phyloP scores from a whole-genome alignment of 2,329 filamentous ascomycete species.

The Emmonsia crescens region DNA sequence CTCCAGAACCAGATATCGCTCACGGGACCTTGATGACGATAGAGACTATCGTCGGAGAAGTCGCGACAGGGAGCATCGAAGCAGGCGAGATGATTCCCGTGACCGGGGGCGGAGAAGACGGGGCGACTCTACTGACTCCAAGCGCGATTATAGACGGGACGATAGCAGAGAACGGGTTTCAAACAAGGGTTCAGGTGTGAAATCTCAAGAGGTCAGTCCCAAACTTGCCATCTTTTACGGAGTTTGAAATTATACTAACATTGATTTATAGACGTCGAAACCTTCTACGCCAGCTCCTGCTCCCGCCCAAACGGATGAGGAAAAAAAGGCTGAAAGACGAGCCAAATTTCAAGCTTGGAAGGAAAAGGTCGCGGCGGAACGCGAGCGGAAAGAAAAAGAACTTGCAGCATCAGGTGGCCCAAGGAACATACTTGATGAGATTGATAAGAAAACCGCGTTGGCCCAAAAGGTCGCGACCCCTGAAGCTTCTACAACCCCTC shows the following conservation, averaged over 20 bases:
- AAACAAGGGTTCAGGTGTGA: conserved; percentile 40
- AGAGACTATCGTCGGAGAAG: conserved; percentile 51
- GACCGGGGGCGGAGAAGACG: conserved; percentile 53
- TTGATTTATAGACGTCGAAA: conserved; percentile 42
- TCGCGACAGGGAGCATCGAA: conserved; percentile 58
- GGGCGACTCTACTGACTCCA: conserved; percentile 62
- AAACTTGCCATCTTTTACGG: neutral
- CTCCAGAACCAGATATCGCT: conserved; percentile 55
- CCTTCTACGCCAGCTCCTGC: conserved; percentile 32
- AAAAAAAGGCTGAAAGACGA: conserved; percentile 68
- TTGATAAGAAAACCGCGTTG: conserved; percentile 55
- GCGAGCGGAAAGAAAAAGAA: conserved; percentile 60
- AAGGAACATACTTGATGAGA: conserved; percentile 58
- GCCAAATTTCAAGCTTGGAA: conserved; percentile 87
- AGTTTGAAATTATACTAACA: conserved; percentile 12
- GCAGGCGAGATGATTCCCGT: conserved; percentile 62
- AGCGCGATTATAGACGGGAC: conserved; percentile 54
- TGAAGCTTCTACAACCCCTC: conserved; percentile 28
- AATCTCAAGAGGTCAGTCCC: conserved; percentile 47
- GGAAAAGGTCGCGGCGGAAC: conserved; percentile 67
- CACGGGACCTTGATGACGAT: conserved; percentile 43
- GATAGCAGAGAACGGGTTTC: conserved; percentile 49
- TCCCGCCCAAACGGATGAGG: conserved; percentile 52
- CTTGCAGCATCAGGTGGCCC: conserved; percentile 52
- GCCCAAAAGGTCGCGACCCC: conserved; percentile 17